Conservation (phyloP, 257 asterid genomes). For the Jaltomata sinuosa region DNA sequence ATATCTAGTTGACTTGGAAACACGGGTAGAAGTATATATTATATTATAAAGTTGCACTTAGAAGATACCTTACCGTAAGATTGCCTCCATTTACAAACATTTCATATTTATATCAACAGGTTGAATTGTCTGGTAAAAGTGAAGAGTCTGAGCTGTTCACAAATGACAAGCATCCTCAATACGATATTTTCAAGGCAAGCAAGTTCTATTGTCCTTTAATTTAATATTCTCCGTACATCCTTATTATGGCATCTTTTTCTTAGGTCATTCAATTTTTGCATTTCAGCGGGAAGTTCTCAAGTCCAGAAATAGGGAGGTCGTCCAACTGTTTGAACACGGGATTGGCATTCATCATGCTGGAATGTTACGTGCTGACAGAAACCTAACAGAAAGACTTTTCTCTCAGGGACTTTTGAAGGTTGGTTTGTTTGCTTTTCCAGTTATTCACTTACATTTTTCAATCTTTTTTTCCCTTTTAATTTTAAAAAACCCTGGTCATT, state of each 20-base stretch:
- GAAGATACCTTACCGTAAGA: not conserved
- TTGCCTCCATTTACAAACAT: conserved; percentile 6
- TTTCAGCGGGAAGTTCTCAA: conserved; percentile 82
- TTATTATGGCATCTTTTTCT: conserved; percentile 5
- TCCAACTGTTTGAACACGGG: conserved; percentile 76
- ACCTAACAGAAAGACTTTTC: conserved; percentile 91
- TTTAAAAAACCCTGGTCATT: conserved; percentile 8
- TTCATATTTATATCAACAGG: conserved; percentile 35
- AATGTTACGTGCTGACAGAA: conserved; percentile 92
- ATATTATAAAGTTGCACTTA: not conserved
- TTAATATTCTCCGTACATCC: conserved; percentile 3
- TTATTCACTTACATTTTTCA: not conserved
- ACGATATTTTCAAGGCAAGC: conserved; percentile 67
- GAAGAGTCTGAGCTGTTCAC: conserved; percentile 61
- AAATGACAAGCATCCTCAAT: conserved; percentile 80
- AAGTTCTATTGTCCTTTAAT: conserved; percentile 6
- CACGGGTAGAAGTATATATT: not conserved
- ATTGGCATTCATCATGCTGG: conserved; percentile 99
- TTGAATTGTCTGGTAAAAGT: conserved; percentile 53
- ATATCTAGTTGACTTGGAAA: not conserved
- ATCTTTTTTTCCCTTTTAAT: conserved; percentile 8
- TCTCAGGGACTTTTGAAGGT: conserved; percentile 92
- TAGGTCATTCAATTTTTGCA: conserved; percentile 13
- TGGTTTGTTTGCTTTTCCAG: not conserved
- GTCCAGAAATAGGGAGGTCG: conserved; percentile 91